Percentiles rank a stretch among this genome's conserved stretches.
Conservation (phyloP, 257 asterid species). For the Nicotiana otophora region DNA sequence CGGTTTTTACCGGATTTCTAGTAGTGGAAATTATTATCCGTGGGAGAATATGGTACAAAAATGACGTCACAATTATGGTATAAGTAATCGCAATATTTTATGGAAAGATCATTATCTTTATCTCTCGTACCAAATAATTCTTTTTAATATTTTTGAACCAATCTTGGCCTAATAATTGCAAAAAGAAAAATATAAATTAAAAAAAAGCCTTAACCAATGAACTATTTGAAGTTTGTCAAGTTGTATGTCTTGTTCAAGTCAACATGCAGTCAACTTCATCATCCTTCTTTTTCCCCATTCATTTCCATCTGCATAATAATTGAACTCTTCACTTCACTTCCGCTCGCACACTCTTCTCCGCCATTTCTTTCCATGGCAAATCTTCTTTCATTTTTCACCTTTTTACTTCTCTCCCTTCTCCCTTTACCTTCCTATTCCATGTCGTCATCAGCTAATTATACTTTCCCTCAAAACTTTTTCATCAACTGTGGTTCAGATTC, state of each 20-base stretch:
- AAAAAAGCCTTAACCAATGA: no score
- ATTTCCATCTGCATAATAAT: not conserved
- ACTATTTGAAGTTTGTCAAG: no score
- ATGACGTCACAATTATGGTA: no score
- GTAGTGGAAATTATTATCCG: no score
- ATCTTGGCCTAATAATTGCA: not conserved
- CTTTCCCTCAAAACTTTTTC: slow-evolving; percentile 33
- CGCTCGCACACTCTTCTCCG: not conserved
- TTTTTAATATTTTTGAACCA: not conserved
- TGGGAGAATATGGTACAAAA: no score
- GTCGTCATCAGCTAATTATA: slow-evolving; percentile 8
- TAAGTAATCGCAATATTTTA: no score
- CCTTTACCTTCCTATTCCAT: not conserved
- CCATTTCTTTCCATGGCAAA: not conserved
- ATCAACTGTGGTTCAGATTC: slow-evolving; percentile 54
- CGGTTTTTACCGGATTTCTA: no score
- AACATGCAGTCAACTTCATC: slow-evolving; percentile 14
- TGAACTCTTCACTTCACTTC: not conserved
- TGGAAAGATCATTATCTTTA: no score
- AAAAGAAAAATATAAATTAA: no score
- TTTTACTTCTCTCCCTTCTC: slow-evolving; percentile 15
- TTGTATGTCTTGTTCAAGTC: slow-evolving; percentile 6
- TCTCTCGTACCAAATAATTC: no score
- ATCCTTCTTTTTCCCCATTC: not conserved
- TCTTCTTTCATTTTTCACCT: not conserved